Base-by-base conservation (phyloP, 495 filamentous ascomycete species). In the Hapsidospora chrysogenum region DNA sequence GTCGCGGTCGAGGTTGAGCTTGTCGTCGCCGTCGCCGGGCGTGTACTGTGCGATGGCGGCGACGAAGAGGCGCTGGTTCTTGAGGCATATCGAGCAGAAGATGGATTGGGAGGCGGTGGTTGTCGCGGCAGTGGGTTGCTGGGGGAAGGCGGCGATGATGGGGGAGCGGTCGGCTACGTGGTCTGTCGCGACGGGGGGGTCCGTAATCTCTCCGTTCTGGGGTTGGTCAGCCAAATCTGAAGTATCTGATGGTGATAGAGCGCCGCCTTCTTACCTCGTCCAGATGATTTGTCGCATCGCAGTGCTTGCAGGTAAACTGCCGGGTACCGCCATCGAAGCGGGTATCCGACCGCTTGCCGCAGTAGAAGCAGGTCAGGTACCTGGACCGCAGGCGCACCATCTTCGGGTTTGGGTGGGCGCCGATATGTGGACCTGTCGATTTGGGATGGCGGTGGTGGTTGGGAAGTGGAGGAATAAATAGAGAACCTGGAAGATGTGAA, bases 181-280 rank as follows among this genome's bases (percentile, higher is more conserved):
- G n/a, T n/a, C n/a, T n/a, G n/a, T n/a, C n/a, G 64, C 52, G 19
- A 70, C 65, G n/a, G 85, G 85, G 11, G 85, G 82, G 49, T 94
- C 85, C 31, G 78, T 81, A 30, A 92, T 84, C 35, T 86, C 67
- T 46, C 85, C 85, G 50, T 83, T 68, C 79, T 86, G 44, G 18
- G 27, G 29, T 9, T 17, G 14, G 17, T 28, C 28, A 31, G 48
- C 32, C n/a, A n/a, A n/a, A n/a, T n/a, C n/a, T n/a, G n/a, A n/a
- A n/a, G n/a, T n/a, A n/a, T n/a, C n/a, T n/a, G n/a, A n/a, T n/a
- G n/a, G n/a, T n/a, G n/a, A n/a, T n/a, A n/a, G n/a, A n/a, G n/a
- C n/a, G n/a, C 8, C 28, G 19, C n/a, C 33, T 4, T 11, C 57
- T 23, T 49, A 70, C 72, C 52, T 68, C 58, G 47, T 94, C 85